These are phyloP conservation scores for Tylopilus orsonianus DNA, from an alignment of 1,284 basidiomycete genomes.

Conservation along the genomic window DNA sequence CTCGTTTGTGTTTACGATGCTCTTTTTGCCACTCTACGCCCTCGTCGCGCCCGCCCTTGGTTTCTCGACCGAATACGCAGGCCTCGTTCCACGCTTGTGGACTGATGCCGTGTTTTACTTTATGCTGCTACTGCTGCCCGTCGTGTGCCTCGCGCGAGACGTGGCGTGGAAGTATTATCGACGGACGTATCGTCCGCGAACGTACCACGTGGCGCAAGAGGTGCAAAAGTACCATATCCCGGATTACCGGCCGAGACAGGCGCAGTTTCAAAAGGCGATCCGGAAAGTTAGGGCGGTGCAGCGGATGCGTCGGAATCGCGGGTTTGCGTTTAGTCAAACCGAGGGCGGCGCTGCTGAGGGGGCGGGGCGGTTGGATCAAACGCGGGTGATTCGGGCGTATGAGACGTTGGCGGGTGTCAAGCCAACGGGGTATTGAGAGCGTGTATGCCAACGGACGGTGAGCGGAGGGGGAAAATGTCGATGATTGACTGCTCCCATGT, in stretches of 20 bases:
- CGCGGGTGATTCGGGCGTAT: constrained; percentile 84
- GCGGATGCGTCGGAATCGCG: constrained; percentile 89
- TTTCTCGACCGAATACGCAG: constrained; percentile 88
- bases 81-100: constrained; percentile 89
- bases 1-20: constrained; percentile 93
- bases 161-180: constrained; percentile 96
- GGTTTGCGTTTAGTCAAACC: constrained; percentile 96
- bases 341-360: constrained; percentile 80
- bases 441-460: too few species aligned
- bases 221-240: constrained; percentile 97
- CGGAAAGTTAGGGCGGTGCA: constrained; percentile 97
- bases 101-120: constrained; percentile 89
- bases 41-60: constrained; percentile 83
- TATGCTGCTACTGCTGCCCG: constrained; percentile 83
- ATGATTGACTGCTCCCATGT: too few species aligned
- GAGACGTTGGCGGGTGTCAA: constrained; percentile 76
- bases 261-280: constrained; percentile 98
- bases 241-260: constrained; percentile 95
- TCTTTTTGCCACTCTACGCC: constrained; percentile 90
- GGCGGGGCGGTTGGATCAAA: constrained; percentile 63
- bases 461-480: too few species aligned
- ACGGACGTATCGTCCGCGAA: constrained; percentile 85
- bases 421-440: constrained; percentile 66
- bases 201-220: constrained; percentile 98
- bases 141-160: constrained; percentile 87